phyloP scores from a whole-genome alignment of 306 rosid genomes.

The Cicer cuneatum region DNA sequence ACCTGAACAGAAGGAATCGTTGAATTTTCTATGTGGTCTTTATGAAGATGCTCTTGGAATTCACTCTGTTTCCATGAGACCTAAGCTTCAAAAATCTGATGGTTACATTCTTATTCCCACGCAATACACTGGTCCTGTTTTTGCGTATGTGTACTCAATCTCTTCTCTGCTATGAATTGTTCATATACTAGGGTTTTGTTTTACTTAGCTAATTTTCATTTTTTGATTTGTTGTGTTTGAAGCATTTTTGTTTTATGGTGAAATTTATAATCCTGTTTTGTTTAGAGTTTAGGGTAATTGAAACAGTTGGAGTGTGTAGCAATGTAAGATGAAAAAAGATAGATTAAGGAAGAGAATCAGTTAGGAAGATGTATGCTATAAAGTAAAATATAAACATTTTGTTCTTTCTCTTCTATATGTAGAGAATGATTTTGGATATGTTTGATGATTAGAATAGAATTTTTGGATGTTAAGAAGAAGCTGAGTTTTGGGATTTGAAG shows the following conservation, averaged over 20 bases:
- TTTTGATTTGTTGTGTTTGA: not conserved
- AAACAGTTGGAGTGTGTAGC: not conserved
- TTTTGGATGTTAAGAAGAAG: constrained; percentile 18
- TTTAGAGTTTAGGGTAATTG: not conserved
- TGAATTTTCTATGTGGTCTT: constrained; percentile 77
- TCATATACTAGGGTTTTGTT: not conserved
- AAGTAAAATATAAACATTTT: not conserved
- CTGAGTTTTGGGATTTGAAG: constrained; percentile 23
- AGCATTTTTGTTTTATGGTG: too few relatives aligned
- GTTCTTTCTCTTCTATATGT: not conserved
- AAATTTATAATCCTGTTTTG: not conserved
- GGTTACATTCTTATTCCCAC: constrained; percentile 53
- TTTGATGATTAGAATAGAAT: not conserved
- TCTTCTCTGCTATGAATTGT: not conserved
- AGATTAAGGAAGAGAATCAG: not conserved
- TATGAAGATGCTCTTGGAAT: constrained; percentile 92
- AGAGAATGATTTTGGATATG: constrained; percentile 7
- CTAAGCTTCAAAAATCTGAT: constrained; percentile 48
- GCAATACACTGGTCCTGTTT: constrained; percentile 69
- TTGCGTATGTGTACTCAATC: constrained; percentile 59
- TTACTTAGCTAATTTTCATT: not conserved
- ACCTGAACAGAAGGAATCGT: constrained; percentile 61
- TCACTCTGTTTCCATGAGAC: constrained; percentile 88
- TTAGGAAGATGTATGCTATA: not conserved
- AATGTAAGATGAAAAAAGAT: not conserved